phyloP scores from a whole-genome alignment of 768 basidiomycete species.

The Lentinula sp. region DNA sequence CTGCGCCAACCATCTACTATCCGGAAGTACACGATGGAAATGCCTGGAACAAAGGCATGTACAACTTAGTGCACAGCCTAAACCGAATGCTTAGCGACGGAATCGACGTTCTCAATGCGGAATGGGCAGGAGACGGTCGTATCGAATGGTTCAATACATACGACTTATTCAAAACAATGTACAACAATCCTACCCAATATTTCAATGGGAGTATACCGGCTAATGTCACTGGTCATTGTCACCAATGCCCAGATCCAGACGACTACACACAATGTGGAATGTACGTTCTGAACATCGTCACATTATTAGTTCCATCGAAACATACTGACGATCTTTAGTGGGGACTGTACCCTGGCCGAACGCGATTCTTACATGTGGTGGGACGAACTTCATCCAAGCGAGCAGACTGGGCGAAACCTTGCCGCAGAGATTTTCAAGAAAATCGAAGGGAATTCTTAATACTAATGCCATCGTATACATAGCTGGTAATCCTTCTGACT shows the following conservation, averaged over 20 bases:
- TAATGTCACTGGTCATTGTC: conserved; percentile 16
- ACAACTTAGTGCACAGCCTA: conserved; percentile 15
- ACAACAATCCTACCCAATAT: conserved; percentile 12
- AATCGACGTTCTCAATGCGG: conserved; percentile 10
- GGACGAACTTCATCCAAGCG: conserved; percentile 10
- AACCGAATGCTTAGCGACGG: conserved; percentile 13
- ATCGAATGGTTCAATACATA: conserved; percentile 17
- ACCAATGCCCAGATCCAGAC: conserved; percentile 15
- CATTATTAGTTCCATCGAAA: not conserved
- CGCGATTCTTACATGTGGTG: conserved; percentile 18
- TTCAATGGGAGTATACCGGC: conserved; percentile 19
- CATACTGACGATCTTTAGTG: conserved; percentile 6
- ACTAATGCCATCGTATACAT: not conserved
- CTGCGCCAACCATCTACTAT: conserved; percentile 14
- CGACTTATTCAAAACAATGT: conserved; percentile 15
- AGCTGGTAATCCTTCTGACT: not conserved
- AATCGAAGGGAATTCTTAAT: not conserved
- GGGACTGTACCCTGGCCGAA: conserved; percentile 14
- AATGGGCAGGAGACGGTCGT: conserved; percentile 11
- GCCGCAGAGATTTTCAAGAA: not conserved
- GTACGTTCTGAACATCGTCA: conserved; percentile 1
- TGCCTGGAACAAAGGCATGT: conserved; percentile 16
- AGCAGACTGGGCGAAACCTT: conserved; percentile 4
- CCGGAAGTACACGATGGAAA: conserved; percentile 14
- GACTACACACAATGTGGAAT: conserved; percentile 7